Evolutionary conservation across 2,329 filamentous ascomycete species (phyloP), one percentile per base, ranked within the genome.

Genomic region (Botrytis paeoniae): DNA sequence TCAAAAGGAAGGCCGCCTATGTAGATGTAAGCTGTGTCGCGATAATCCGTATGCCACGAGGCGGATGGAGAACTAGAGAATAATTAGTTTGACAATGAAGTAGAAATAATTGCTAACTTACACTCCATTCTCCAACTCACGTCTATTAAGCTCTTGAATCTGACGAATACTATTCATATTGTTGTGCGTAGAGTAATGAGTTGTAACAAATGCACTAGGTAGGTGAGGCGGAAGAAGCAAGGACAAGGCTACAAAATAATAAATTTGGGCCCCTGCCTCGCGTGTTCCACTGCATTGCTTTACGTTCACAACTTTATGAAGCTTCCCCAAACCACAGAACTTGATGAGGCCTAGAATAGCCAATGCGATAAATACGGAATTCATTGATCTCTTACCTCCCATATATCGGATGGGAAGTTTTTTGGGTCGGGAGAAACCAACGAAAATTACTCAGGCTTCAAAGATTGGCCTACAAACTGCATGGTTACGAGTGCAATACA

Each of bases 11-110:
- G 88, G 41, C 95, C 95, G 80, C 97, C 97, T 78, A 99, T 95
- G 86, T 98, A 97, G 81, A 99, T 86, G 82, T 95, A 99, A 74
- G 96, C 97, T 2, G 96, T 98, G 84, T 97, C 96, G 84, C 94
- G 93, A 84, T 98, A 99, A 85, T 99, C 97, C 82, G 92, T 91
- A 82, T 98, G 95, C 95, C 95, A 98, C 73, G 95, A 98, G 76
- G 92, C 95, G 83, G 94, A 91, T 60, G 95, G 91, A 3, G 91
- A 87, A 78, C 94, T 95, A 79, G 37, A 71, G 66, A 43, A 66
- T 74, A 73, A 75, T 73, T 74, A 69, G 66, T 37, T 43, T 60
- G 25, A 7, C 29, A 39, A 41, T 39, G n/a, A n/a, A 60, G 41
- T 61, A 71, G 59, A 59, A 59, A 4, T 35, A 25, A 61, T 57